Evolutionary conservation across 1,139 yeast species (phyloP), one percentile per base, ranked within the genome.

Genomic region (Taiozyma sp.): DNA sequence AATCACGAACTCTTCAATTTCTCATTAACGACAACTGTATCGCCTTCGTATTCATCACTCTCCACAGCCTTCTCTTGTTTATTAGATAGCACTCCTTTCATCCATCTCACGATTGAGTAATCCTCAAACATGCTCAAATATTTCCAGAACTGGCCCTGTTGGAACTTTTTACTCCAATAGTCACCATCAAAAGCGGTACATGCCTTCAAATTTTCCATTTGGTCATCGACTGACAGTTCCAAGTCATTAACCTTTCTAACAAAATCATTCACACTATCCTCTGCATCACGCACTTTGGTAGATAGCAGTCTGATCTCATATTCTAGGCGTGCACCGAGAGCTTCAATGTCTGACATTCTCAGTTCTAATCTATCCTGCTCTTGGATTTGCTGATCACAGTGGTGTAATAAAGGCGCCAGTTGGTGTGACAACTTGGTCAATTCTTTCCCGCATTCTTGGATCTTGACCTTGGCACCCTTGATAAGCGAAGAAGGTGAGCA

Each of bases 281-380:
- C 96, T 28, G 90, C 83, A 62, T 93, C 98, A 50, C 83, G 80
- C 50, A 91, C 78, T 59, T 93, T 81, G 50, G 84, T 82, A 42
- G 77, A 77, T 24, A 93, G 74, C 47, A 88, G 76, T 51, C 95
- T 71, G 28, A 89, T 76, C 62, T 93, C 97, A 65, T 91, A 93
- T 50, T 83, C 79, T 52, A 93, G 71, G 55, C 95, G 74, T 26
- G 96, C 93, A 35, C 87, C 81, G 43, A 85, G 73, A 2, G 88
- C 81, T 39, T 82, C 81, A 44, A 89, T 74, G 52, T 86, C 91
- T 41, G 72, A 71, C 55, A 86, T 70, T 55, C 80, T 85, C 45
- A 68, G 70, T 47, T 75, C 69, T 45, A 85, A 65, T 56, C 58
- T 64, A 46, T 62, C 64, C 53, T 65, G 68, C 53, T 62, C 66